phyloP scores from a whole-genome alignment of 2,329 filamentous ascomycete genomes.

The Ceratocystis papillata region DNA sequence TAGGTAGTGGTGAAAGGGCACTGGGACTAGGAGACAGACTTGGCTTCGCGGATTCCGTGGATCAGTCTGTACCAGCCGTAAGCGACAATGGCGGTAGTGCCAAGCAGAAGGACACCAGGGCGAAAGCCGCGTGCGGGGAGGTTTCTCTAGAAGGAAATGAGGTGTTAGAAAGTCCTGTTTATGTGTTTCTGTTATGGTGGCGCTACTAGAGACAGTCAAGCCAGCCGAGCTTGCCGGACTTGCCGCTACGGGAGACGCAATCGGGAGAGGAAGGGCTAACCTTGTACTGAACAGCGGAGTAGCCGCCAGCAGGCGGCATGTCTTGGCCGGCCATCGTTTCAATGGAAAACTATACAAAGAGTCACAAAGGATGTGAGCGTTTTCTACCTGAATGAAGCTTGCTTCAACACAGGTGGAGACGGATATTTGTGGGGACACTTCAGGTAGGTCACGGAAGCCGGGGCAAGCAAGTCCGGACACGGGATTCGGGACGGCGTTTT shows the following conservation, averaged over 20 bases:
- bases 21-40: conserved; percentile 47
- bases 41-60: conserved; percentile 75
- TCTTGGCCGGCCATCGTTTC: conserved; percentile 49
- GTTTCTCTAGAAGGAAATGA: conserved; percentile 55
- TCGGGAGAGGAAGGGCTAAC: conserved; percentile 38
- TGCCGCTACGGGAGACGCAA: background rate
- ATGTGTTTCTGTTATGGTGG: background rate
- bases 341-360: background rate
- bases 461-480: background rate
- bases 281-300: conserved; percentile 95
- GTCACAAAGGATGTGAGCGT: background rate
- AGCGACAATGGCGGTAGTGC: conserved; percentile 65
- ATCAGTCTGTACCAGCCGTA: conserved; percentile 86
- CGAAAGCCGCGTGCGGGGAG: conserved; percentile 83
- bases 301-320: conserved; percentile 91
- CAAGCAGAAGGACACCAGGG: conserved; percentile 66
- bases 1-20: background rate
- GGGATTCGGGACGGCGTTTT: background rate
- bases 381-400: background rate
- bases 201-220: background rate
- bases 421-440: background rate
- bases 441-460: background rate
- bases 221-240: background rate
- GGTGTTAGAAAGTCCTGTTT: background rate
- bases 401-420: background rate